Base-by-base conservation (phyloP, 495 filamentous ascomycete species). In the Neurospora sp. region DNA sequence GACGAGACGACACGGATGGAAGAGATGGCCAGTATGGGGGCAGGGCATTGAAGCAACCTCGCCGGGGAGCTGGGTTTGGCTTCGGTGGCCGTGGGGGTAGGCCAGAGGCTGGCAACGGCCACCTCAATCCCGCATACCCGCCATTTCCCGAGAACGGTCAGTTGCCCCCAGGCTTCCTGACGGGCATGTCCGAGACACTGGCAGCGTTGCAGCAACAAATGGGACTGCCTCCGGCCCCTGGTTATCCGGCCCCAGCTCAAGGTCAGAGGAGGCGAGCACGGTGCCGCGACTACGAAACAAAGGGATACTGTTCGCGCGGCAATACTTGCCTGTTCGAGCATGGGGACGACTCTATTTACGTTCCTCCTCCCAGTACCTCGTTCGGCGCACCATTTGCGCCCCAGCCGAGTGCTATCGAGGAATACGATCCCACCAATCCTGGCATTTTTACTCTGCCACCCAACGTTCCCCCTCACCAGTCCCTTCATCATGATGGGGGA, bases 241-340 rank as follows among this genome's bases (percentile, higher is more conserved):
- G 83, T 20, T 82, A 91, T 77, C 80, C 85, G 41, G 81, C 81
- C 18, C 83, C 88, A 78, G 80, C 71, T 70, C 70, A 27, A 18
- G 75, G 27, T 6, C 46, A 48, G 18, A 80, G 77, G 72, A 83
- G 80, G 77, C 83, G 84, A 72, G 73, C 89, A 78, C 86, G 91
- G 72, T 98, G 95, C 77, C 89, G 90, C 59, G 94, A 97, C 79
- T 98, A 94, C 78, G 94, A 98, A 74, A 89, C 86, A 1, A 93
- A 94, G 75, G 96, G 96, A 0, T 96, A 91, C 74, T 98, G 95
- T 77, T 88, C 91, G 40, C 81, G 91, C 68, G 94, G 86, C 72
- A 89, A 87, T 59, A 77, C 72, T 8, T 98, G 95, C 80, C 90
- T 86, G 5, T 98, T 92, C 75, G 90, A 96, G 78, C 95, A 98